Percentiles rank a stretch among this genome's conserved stretches.
phyloP scores from a whole-genome alignment of 805 yeast genomes.

The Cyberlindnera maritima region DNA sequence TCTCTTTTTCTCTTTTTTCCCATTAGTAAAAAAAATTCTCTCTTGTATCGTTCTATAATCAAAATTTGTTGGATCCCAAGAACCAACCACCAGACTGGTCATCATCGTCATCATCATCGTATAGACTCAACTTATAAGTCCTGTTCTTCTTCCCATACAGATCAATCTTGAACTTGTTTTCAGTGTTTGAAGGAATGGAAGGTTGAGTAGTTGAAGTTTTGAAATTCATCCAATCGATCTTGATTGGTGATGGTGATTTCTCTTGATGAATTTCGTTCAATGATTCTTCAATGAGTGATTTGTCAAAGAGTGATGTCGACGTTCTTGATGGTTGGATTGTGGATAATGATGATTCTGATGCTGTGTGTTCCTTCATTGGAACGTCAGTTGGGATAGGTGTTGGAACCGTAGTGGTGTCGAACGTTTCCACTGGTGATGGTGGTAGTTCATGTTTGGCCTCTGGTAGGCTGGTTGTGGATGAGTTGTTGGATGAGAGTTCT shows the following conservation, averaged over 20 bases:
- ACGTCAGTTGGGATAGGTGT: neutral
- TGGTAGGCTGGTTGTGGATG: constrained; percentile 23
- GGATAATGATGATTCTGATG: constrained; percentile 1
- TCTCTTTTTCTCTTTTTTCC: no score
- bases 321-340: constrained; percentile 3
- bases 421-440: neutral
- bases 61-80: constrained; percentile 25
- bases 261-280: constrained; percentile 15
- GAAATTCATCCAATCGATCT: constrained; percentile 4
- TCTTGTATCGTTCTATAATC: no score
- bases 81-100: constrained; percentile 21
- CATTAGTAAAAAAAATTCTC: no score
- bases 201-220: neutral
- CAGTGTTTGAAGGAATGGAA: no score
- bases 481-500: constrained; percentile 26
- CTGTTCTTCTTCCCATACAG: constrained; percentile 28
- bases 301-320: constrained; percentile 19
- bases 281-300: constrained; percentile 24
- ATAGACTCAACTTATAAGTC: constrained; percentile 21
- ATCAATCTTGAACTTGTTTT: constrained; percentile 25
- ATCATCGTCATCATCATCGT: constrained; percentile 19
- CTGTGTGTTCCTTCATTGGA: neutral
- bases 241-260: constrained; percentile 1
- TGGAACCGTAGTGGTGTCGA: neutral
- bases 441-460: constrained; percentile 4